Percentiles rank a stretch among this genome's conserved stretches.
These are phyloP conservation scores for Phytophthora tubulina DNA, from an alignment of 352 stramenopile genomes.

Conservation along the genomic window DNA sequence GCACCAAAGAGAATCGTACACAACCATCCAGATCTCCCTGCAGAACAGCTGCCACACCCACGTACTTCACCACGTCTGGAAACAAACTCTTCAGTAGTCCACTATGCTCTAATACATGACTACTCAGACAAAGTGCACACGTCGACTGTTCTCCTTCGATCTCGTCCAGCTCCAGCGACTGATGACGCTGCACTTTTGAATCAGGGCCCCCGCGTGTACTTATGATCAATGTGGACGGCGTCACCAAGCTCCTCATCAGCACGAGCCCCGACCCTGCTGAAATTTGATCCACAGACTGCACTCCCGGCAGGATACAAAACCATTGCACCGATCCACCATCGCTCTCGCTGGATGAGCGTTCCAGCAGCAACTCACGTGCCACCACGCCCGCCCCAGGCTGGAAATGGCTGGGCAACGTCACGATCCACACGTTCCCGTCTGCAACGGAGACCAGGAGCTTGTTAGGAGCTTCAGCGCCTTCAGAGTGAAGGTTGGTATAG, in stretches of 20 bases:
- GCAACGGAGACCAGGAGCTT: constrained; percentile 46
- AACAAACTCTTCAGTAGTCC: constrained; percentile 46
- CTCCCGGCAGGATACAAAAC: constrained; percentile 49
- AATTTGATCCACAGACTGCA: constrained; percentile 45
- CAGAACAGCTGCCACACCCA: constrained; percentile 44
- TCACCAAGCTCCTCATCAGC: constrained; percentile 61
- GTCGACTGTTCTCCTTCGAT: constrained; percentile 80
- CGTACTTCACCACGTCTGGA: constrained; percentile 3
- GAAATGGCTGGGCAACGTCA: constrained; percentile 40
- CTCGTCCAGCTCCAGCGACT: constrained; percentile 49
- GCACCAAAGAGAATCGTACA: constrained; percentile 51
- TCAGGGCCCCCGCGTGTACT: constrained; percentile 3
- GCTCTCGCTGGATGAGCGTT: constrained; percentile 12
- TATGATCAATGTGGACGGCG: constrained; percentile 60
- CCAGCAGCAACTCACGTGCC: constrained; percentile 30
- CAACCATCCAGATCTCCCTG: constrained; percentile 69
- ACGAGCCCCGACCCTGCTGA: constrained; percentile 22
- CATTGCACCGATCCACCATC: constrained; percentile 21
- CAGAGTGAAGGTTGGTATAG: constrained; percentile 2
- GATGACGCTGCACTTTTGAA: constrained; percentile 9
- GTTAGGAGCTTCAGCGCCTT: neutral
- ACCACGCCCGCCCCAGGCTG: constrained; percentile 3
- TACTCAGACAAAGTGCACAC: constrained; percentile 39
- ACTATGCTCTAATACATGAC: constrained; percentile 13
- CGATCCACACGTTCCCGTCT: constrained; percentile 63